Evolutionary conservation across 176 grass and related monocot species (phyloP), one percentile per base, ranked within the genome.

Genomic region (Carex pumila): DNA sequence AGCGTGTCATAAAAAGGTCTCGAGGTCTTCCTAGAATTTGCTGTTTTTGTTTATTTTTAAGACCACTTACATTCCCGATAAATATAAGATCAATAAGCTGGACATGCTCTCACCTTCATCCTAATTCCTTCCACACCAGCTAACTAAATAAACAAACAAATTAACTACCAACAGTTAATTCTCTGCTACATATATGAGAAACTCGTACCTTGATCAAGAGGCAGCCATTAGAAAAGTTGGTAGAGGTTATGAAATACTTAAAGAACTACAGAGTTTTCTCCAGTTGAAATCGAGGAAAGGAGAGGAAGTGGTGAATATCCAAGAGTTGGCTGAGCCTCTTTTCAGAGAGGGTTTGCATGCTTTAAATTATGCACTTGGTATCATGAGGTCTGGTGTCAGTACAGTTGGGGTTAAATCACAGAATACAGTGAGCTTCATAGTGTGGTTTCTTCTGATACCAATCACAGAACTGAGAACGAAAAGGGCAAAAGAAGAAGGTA

Each of bases 311-410:
- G 8, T 63, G 18, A 4, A 6, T 25, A 69, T 15, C 5, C 80
- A 83, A 13, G 80, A 83, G n/a, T n/a, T 83, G 19, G 80, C 62
- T 66, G 61, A 83, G 80, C 45, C 80, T 68, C 80, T 83, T 68
- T 83, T 83, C 13, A 50, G 61, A 52, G 80, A 83, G 19, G 43
- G 37, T 67, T 52, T 83, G 61, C 80, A 83, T 54, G 12, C 60
- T 17, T 65, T 83, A 25, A 50, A 83, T 22, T 22, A 83, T 68
- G 80, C 80, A 50, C 80, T 83, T 66, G 54, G 37, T 67, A 31
- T 68, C 32, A 68, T 83, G 80, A 68, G 34, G 47, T 68, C 80
- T 50, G 45, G 60, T 30, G 47, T 5, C 1, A 55, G 22, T 47
- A 68, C n/a, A 68, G 39, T 52, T 22, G 61, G 54, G 62, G 53